These are phyloP conservation scores for Ascoidea rubescens DNA, from an alignment of 805 yeast species.

Conservation along the genomic window DNA sequence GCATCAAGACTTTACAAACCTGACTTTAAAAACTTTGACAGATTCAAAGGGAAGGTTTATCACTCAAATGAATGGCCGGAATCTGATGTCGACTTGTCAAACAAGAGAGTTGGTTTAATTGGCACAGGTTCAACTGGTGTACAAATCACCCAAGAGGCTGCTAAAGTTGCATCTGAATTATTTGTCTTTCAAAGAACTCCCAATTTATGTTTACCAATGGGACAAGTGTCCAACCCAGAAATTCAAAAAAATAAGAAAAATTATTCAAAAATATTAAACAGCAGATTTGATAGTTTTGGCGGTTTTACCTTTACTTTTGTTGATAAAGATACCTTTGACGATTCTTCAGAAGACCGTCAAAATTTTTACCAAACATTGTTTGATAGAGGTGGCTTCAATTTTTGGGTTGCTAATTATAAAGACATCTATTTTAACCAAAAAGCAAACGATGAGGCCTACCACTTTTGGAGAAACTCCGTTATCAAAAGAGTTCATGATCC, in stretches of 20 bases:
- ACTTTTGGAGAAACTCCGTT: slow-evolving; percentile 10
- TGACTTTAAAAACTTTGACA: slow-evolving; percentile 10
- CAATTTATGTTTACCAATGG: slow-evolving; percentile 13
- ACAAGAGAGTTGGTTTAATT: slow-evolving; percentile 10
- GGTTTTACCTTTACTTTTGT: slow-evolving; percentile 11
- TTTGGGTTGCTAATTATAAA: slow-evolving; percentile 15
- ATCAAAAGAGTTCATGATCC: slow-evolving; percentile 10
- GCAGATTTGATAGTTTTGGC: slow-evolving; percentile 11
- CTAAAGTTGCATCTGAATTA: slow-evolving; percentile 7
- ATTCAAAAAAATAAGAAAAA: slow-evolving; percentile 2
- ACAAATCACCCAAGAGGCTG: slow-evolving; percentile 12
- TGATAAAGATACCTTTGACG: slow-evolving; percentile 10
- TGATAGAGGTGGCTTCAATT: slow-evolving; percentile 16
- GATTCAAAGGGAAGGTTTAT: slow-evolving; percentile 9
- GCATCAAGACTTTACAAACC: slow-evolving; percentile 17
- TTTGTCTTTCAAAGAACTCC: slow-evolving; percentile 13
- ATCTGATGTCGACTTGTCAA: slow-evolving; percentile 3
- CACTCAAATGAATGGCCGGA: slow-evolving; percentile 13
- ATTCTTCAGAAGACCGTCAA: slow-evolving; percentile 10
- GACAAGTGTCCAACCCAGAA: slow-evolving; percentile 3
- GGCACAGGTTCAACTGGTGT: slow-evolving; percentile 17
- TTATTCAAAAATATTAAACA: slow-evolving; percentile 5
- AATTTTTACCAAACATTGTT: slow-evolving; percentile 12
- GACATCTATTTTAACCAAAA: slow-evolving; percentile 8
- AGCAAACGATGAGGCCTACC: slow-evolving; percentile 10